Conservation (phyloP, 202 grass and related monocot species). For the Tripidium arundinaceum region DNA sequence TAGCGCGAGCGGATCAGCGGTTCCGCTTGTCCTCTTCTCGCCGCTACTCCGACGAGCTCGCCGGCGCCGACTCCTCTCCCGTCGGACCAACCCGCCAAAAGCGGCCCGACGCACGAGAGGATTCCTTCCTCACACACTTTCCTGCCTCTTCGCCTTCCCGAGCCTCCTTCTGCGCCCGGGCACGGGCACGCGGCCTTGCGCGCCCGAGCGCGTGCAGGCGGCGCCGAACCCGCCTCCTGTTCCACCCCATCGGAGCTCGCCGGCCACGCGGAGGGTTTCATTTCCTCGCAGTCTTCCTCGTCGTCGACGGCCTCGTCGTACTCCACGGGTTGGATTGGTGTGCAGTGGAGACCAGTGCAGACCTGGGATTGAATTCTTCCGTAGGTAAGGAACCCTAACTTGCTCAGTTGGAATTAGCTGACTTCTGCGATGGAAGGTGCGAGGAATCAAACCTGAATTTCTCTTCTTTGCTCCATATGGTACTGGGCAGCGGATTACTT, state of each 20-base stretch:
- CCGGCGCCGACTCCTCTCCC: background rate
- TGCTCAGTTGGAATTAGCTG: background rate
- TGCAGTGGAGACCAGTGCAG: background rate
- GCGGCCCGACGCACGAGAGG: background rate
- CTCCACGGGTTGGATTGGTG: background rate
- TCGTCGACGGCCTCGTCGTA: background rate
- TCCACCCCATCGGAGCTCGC: background rate
- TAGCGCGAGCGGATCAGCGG: background rate
- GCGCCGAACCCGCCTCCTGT: background rate
- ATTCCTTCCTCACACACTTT: background rate
- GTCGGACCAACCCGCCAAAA: background rate
- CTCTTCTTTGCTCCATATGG: background rate
- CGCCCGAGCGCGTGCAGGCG: background rate
- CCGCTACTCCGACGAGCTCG: slow-evolving; percentile 9
- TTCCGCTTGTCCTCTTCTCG: background rate
- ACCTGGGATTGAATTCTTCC: background rate
- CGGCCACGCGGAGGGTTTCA: background rate
- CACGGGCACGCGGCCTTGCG: background rate
- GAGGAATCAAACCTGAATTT: too few relatives aligned
- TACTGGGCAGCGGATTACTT: background rate
- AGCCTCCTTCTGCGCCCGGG: too few relatives aligned
- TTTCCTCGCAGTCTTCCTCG: background rate
- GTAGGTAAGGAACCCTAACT: slow-evolving; percentile 6
- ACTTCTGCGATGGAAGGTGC: background rate
- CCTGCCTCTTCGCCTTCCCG: background rate